Evolutionary conservation across 495 filamentous ascomycete species (phyloP), one percentile per base, ranked within the genome.

Genomic region (Pyronema omphalodes): DNA sequence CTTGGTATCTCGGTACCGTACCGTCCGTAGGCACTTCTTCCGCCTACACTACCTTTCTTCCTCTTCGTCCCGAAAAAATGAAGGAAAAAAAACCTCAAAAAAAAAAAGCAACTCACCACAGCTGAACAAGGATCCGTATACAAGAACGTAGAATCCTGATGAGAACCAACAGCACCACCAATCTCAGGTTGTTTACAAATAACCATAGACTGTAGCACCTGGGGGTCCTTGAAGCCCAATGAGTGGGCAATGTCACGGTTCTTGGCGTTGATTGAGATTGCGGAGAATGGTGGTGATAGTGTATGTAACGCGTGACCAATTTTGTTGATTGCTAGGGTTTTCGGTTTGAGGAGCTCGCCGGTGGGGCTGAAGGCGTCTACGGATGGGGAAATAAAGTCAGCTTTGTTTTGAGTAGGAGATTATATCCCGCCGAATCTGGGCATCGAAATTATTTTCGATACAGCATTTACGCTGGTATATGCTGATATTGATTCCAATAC

Each of bases 151-250:
- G 75, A 82, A 68, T 96, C 91, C 66, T 93, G 88, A 66, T 98
- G 91, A 12, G 83, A 74, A 2, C 77, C 84, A 37, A 95, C 91
- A 0, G 80, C 78, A 12, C 83, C 91, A 18, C 91, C 91, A 37
- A 98, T 96, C 66, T 88, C 84, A 7, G 91, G 89, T 68, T 95
- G 91, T 66, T 98, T 98, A 75, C 86, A 93, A 58, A 98, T 98
- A 7, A 95, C 75, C 91, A 98, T 98, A 60, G 82, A 88, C 71
- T 98, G 91, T 55, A 98, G 71, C 1, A 83, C 74, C 37, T 71
- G 69, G 0, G 91, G 87, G 62, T 91, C 81, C 0, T 52, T 54
- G 68, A 93, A 94, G 0, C 81, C 79, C 9, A 98, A 69, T 1
- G 72, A 73, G 12, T 68, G 68, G 6, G 88, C 87, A 19, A 98